Percentiles rank a stretch among this genome's conserved stretches.
Evolutionary conservation across 768 basidiomycete genomes (phyloP).

Genomic region (Aureoboletus auriporus): DNA sequence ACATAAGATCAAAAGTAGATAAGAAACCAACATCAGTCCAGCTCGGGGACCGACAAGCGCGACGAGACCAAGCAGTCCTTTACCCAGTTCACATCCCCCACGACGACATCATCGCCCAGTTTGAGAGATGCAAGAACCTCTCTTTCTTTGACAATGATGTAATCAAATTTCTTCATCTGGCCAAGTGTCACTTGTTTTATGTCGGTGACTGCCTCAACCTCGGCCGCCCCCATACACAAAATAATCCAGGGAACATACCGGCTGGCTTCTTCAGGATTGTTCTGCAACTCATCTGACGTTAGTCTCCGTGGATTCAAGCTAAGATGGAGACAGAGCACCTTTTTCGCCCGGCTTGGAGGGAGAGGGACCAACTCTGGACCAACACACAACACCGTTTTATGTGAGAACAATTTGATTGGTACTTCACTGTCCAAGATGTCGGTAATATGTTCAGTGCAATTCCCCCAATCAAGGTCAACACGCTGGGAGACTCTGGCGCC

Average conservation of each 20-base stretch:
- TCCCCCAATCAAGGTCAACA: constrained; percentile 49
- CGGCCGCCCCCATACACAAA: constrained; percentile 70
- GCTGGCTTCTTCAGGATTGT: constrained; percentile 31
- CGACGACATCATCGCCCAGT: constrained; percentile 27
- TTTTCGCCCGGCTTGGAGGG: constrained; percentile 24
- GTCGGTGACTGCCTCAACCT: constrained; percentile 63
- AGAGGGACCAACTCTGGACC: constrained; percentile 52
- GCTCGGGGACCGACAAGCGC: constrained; percentile 37
- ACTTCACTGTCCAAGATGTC: constrained; percentile 59
- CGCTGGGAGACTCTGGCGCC: constrained; percentile 42
- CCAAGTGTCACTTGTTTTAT: constrained; percentile 27
- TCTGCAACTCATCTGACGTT: constrained; percentile 15
- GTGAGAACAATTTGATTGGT: constrained; percentile 53
- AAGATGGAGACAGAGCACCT: constrained; percentile 6
- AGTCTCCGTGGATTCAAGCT: not conserved
- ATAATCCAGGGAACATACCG: constrained; percentile 61
- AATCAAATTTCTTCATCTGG: constrained; percentile 44
- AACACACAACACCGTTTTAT: constrained; percentile 56
- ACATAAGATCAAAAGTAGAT: not conserved
- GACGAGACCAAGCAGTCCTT: constrained; percentile 75
- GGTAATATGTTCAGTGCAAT: constrained; percentile 45
- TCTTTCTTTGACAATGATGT: constrained; percentile 56
- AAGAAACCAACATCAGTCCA: constrained; percentile 5
- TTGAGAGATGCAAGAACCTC: constrained; percentile 24
- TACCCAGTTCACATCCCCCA: constrained; percentile 64